Percentiles rank a stretch among this genome's conserved stretches.
Evolutionary conservation across 345 rosid genomes (phyloP).

Genomic region (Gossypium raimondii): DNA sequence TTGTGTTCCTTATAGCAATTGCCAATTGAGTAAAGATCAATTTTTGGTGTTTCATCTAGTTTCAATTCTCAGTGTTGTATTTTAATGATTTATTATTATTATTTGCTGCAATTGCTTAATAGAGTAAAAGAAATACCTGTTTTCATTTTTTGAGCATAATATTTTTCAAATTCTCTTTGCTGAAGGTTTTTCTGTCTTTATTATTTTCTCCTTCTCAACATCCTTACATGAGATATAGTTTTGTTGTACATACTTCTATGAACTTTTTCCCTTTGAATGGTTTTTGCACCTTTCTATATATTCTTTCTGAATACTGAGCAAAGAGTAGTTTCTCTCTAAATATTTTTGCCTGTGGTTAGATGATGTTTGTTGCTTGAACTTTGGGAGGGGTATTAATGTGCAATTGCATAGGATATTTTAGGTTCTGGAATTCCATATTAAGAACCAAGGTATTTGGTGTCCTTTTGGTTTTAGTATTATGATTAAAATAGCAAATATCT

Average conservation of each 20-base stretch:
- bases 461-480: no score
- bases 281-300: not conserved
- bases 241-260: not conserved
- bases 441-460: no score
- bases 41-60: not conserved
- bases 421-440: no score
- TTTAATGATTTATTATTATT: not conserved
- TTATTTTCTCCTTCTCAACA: not conserved
- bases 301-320: not conserved
- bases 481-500: no score
- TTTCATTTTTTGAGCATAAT: not conserved
- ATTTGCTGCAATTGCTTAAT: not conserved
- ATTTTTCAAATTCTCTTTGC: constrained; percentile 3
- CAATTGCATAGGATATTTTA: no score
- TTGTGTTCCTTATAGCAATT: not conserved
- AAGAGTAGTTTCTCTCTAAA: not conserved
- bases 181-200: not conserved
- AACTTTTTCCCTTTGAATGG: not conserved
- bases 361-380: no score
- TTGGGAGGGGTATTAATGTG: no score
- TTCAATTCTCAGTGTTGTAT: not conserved
- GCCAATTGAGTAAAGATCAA: not conserved
- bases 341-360: not conserved
- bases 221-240: not conserved
- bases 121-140: not conserved